A percentile compares a stretch with the other conserved stretches of the same genome.
phyloP scores from a whole-genome alignment of 306 rosid species.

The Luffa aegyptiaca region DNA sequence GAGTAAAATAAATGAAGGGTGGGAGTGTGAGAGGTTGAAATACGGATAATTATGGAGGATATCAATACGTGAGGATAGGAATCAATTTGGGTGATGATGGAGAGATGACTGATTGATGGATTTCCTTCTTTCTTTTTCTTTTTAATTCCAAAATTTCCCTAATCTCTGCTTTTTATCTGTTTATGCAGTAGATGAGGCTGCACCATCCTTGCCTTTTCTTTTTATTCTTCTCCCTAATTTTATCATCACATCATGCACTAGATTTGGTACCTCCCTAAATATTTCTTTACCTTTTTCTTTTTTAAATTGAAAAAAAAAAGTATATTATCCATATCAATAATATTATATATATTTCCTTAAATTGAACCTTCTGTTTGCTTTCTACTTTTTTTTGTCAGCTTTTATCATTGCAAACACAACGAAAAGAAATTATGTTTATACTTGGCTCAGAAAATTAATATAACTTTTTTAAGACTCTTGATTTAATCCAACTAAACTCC shows the following conservation, averaged over 20 bases:
- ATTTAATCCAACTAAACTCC: no score
- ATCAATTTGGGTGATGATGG: background rate
- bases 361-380: no score
- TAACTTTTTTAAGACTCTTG: no score
- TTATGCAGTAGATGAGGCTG: background rate
- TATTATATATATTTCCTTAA: no score
- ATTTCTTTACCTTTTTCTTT: background rate
- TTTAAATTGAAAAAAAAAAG: background rate
- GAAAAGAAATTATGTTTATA: no score
- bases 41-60: background rate
- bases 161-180: background rate
- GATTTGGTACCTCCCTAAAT: background rate
- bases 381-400: no score
- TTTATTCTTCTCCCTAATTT: no score
- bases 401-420: no score
- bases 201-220: background rate
- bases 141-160: background rate
- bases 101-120: background rate
- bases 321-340: background rate
- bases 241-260: background rate
- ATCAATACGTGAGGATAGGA: background rate
- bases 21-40: no score
- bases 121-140: accelerated
- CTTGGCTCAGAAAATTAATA: no score
- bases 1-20: background rate